Evolutionary conservation across 2,329 filamentous ascomycete species (phyloP).

Genomic region (Colletotrichum simmondsii): DNA sequence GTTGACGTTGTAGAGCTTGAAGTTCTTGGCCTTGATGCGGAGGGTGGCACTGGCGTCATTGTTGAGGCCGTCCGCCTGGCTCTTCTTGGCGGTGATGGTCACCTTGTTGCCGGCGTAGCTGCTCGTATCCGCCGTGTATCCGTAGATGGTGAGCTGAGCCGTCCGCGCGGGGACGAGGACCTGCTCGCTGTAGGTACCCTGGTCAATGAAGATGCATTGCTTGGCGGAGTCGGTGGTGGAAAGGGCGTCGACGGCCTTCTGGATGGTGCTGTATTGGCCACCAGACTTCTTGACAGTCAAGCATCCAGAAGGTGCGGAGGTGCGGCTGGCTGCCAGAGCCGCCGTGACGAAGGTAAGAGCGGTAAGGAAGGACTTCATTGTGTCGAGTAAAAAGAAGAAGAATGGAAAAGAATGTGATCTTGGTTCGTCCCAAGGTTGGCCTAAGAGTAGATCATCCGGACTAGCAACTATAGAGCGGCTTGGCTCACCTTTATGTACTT

Average conservation of each 20-base stretch:
- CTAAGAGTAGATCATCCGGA: background rate
- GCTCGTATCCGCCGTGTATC: conserved; percentile 64
- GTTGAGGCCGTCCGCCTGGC: conserved; percentile 60
- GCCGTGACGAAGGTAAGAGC: conserved; percentile 13
- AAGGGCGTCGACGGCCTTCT: conserved; percentile 68
- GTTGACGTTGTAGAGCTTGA: conserved; percentile 71
- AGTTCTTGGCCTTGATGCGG: conserved; percentile 59
- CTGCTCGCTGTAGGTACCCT: conserved; percentile 71
- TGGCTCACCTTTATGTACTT: conserved; percentile 17
- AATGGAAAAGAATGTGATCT: background rate
- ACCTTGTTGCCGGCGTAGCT: conserved; percentile 68
- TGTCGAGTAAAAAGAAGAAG: background rate
- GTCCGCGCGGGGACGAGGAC: conserved; percentile 62
- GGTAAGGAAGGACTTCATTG: conserved; percentile 28
- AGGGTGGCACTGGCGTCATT: conserved; percentile 65
- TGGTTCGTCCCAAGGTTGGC: conserved; percentile 1
- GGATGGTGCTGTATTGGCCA: conserved; percentile 43
- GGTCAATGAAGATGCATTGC: conserved; percentile 74
- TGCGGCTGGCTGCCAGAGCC: conserved; percentile 40
- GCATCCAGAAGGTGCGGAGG: conserved; percentile 43
- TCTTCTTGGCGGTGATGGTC: conserved; percentile 63
- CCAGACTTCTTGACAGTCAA: conserved; percentile 43
- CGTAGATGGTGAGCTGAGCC: conserved; percentile 64
- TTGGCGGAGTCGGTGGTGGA: conserved; percentile 58
- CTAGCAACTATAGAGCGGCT: background rate